Evolutionary conservation across 1,139 yeast genomes (phyloP).

Genomic region (Yamadazyma buinensis): DNA sequence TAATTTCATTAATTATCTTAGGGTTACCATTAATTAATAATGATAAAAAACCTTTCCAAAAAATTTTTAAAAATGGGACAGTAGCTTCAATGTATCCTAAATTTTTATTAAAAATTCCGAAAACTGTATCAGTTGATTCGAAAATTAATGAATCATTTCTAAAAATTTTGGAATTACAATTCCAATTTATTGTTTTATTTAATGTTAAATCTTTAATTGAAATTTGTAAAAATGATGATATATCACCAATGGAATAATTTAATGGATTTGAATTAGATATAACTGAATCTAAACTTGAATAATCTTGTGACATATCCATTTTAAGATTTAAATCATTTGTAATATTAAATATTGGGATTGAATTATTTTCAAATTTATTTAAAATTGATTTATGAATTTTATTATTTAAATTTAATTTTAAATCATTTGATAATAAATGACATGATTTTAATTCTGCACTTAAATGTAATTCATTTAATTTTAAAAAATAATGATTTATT

Average conservation of each 20-base stretch:
- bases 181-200: conserved; percentile 26
- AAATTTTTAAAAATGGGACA: conserved; percentile 37
- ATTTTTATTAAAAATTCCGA: conserved; percentile 26
- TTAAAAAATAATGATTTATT: conserved; percentile 12
- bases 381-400: conserved; percentile 5
- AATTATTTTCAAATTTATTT: conserved; percentile 8
- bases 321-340: conserved; percentile 11
- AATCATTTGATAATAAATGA: conserved; percentile 3
- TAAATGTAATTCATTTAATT: conserved; percentile 4
- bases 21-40: conserved; percentile 33
- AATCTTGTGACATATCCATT: conserved; percentile 10
- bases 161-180: conserved; percentile 29
- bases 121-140: conserved; percentile 28
- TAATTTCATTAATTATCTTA: conserved; percentile 16
- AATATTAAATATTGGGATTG: conserved; percentile 8
- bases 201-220: conserved; percentile 13
- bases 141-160: conserved; percentile 22
- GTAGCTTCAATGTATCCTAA: conserved; percentile 24
- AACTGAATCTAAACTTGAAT: conserved; percentile 15
- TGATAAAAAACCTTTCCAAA: conserved; percentile 39
- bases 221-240: conserved; percentile 29
- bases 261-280: conserved; percentile 16
- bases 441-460: conserved; percentile 7
- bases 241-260: conserved; percentile 22
- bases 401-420: conserved; percentile 1